A percentile compares a stretch with the other conserved stretches of the same genome.
phyloP scores from a whole-genome alignment of 352 stramenopile genomes.

The Elongisporangium anandrum region DNA sequence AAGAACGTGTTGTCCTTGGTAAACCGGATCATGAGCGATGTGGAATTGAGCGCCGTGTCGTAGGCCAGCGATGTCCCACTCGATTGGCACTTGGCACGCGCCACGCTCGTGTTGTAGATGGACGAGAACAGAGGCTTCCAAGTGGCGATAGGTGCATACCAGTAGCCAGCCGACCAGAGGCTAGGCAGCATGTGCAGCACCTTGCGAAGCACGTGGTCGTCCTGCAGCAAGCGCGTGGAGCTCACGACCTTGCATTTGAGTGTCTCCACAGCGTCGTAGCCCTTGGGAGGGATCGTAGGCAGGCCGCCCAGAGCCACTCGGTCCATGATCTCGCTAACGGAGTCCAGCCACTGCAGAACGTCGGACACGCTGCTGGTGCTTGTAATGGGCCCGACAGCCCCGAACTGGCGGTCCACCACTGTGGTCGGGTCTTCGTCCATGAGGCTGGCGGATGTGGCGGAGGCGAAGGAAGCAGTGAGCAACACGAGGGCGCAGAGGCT shows the following conservation, averaged over 20 bases:
- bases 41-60: constrained; percentile 38
- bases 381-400: constrained; percentile 22
- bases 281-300: constrained; percentile 25
- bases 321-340: constrained; percentile 35
- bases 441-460: background rate
- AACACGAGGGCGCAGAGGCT: background rate
- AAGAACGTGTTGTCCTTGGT: constrained; percentile 64
- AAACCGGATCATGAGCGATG: constrained; percentile 53
- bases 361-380: constrained; percentile 10
- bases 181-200: constrained; percentile 31
- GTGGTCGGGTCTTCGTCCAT: constrained; percentile 16
- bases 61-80: constrained; percentile 13
- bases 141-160: constrained; percentile 32
- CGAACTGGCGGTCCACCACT: constrained; percentile 30
- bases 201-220: constrained; percentile 22
- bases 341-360: constrained; percentile 24
- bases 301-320: constrained; percentile 38
- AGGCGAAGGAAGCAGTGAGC: background rate
- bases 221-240: constrained; percentile 12
- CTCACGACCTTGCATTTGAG: constrained; percentile 24
- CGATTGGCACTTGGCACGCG: constrained; percentile 17
- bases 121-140: constrained; percentile 29
- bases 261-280: constrained; percentile 24
- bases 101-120: constrained; percentile 22
- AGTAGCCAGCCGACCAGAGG: constrained; percentile 50